Percentiles rank a stretch among this genome's conserved stretches.
Conservation (phyloP, 192 early-diverging fungal genomes). For the Chytriomyces sp. region DNA sequence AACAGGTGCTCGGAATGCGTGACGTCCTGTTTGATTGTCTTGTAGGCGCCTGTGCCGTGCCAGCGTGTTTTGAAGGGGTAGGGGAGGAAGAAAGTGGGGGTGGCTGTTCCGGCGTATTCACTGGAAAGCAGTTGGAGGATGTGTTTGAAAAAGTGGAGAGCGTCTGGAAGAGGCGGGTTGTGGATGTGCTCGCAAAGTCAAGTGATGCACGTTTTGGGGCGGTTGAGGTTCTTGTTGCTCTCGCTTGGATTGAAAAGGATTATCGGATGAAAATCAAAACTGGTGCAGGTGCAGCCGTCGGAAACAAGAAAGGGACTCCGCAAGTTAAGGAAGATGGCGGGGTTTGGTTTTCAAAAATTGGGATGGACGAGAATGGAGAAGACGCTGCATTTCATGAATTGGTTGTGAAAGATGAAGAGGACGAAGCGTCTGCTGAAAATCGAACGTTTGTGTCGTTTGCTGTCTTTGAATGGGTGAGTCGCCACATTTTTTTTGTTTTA, state of each 20-base stretch:
- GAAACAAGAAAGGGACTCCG: neutral
- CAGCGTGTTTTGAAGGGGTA: neutral
- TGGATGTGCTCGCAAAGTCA: neutral
- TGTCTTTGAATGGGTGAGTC: conserved; percentile 19
- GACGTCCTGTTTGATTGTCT: conserved; percentile 18
- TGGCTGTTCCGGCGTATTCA: too few relatives aligned
- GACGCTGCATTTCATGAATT: neutral
- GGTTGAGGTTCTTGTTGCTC: conserved; percentile 12
- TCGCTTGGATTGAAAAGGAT: conserved; percentile 22
- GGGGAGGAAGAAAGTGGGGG: conserved; percentile 3
- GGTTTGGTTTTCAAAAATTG: conserved; percentile 5
- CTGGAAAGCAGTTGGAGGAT: neutral
- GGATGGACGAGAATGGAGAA: neutral
- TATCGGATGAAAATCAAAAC: conserved; percentile 26
- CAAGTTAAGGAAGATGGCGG: neutral
- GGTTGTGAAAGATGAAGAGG: conserved; percentile 2
- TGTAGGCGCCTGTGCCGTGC: conserved; percentile 13
- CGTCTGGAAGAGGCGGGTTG: neutral
- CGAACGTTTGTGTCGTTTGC: conserved; percentile 17
- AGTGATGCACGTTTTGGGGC: neutral
- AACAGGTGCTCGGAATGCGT: conserved; percentile 1
- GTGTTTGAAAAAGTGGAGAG: conserved; percentile 9
- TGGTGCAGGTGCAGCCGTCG: neutral
- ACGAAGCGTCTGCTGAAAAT: neutral
- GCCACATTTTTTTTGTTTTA: neutral